phyloP scores from a whole-genome alignment of 805 yeast genomes.

The Starmerella potacharoeniae region DNA sequence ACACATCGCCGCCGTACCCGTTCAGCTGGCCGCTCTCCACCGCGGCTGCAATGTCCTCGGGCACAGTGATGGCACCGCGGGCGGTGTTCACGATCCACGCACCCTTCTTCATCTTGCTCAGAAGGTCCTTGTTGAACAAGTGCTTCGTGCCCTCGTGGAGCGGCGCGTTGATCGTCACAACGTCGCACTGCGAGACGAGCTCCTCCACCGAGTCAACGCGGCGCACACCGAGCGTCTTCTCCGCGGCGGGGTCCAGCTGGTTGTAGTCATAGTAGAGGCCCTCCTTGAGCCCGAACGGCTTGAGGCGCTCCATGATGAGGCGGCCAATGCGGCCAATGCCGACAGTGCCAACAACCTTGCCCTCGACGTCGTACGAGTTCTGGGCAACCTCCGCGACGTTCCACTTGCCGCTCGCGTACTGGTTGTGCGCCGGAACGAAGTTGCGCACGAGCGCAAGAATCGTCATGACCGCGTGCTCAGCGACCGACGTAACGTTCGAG shows the following conservation, averaged over 20 bases:
- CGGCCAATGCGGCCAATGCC: conserved; percentile 77
- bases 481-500: conserved; percentile 67
- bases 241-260: conserved; percentile 48
- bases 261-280: conserved; percentile 68
- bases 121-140: conserved; percentile 47
- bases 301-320: conserved; percentile 58
- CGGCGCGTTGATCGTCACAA: conserved; percentile 69
- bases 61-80: conserved; percentile 67
- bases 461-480: conserved; percentile 70
- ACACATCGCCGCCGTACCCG: conserved; percentile 80
- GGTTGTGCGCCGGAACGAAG: conserved; percentile 69
- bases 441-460: conserved; percentile 61
- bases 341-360: conserved; percentile 64
- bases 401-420: conserved; percentile 50
- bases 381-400: conserved; percentile 68
- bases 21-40: conserved; percentile 54
- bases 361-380: conserved; percentile 64
- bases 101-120: conserved; percentile 61
- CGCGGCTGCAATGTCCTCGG: conserved; percentile 66
- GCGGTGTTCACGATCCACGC: conserved; percentile 70
- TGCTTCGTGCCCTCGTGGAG: conserved; percentile 61
- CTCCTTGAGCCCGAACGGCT: conserved; percentile 57
- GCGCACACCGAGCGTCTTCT: conserved; percentile 45
- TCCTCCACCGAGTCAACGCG: conserved; percentile 52
- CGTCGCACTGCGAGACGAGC: conserved; percentile 53